Evolutionary conservation across 169 alveolate genomes (phyloP).

Genomic region (Eimeria necatrix): DNA sequence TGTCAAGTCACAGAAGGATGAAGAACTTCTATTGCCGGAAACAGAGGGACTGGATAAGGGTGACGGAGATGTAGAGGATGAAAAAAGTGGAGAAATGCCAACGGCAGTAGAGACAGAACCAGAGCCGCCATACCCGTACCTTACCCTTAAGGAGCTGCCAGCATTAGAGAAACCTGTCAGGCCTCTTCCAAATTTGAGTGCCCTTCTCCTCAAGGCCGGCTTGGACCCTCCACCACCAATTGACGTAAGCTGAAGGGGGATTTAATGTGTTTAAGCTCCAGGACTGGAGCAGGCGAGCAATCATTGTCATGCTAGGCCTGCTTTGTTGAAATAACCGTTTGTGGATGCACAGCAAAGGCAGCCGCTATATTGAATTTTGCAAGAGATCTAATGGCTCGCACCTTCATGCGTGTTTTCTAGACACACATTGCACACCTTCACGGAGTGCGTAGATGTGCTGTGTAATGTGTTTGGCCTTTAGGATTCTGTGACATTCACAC

Average conservation of each 20-base stretch:
- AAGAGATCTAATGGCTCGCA: no score
- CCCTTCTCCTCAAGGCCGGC: slow-evolving; percentile 17
- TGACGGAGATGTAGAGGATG: not conserved
- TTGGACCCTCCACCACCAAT: not conserved
- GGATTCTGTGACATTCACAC: slow-evolving; percentile 17
- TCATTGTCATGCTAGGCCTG: no score
- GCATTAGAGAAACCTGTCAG: slow-evolving; percentile 42
- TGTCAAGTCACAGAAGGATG: not conserved
- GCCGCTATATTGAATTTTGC: no score
- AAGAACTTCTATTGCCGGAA: not conserved
- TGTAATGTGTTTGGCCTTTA: slow-evolving; percentile 34
- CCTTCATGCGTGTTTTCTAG: no score
- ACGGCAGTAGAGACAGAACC: not conserved
- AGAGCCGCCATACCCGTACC: slow-evolving; percentile 54
- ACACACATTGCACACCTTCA: no score
- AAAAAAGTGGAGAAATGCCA: not conserved
- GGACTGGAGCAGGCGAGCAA: not conserved
- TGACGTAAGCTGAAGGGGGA: slow-evolving; percentile 27
- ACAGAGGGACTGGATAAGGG: not conserved
- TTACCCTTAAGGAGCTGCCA: slow-evolving; percentile 46
- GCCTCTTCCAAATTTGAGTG: slow-evolving; percentile 7
- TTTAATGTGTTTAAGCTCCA: not conserved
- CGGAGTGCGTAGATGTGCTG: no score
- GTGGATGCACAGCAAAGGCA: no score
- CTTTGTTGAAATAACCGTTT: no score